A percentile compares a stretch with the other conserved stretches of the same genome.
phyloP scores from a whole-genome alignment of 345 rosid genomes.

The Corymbia maculata region DNA sequence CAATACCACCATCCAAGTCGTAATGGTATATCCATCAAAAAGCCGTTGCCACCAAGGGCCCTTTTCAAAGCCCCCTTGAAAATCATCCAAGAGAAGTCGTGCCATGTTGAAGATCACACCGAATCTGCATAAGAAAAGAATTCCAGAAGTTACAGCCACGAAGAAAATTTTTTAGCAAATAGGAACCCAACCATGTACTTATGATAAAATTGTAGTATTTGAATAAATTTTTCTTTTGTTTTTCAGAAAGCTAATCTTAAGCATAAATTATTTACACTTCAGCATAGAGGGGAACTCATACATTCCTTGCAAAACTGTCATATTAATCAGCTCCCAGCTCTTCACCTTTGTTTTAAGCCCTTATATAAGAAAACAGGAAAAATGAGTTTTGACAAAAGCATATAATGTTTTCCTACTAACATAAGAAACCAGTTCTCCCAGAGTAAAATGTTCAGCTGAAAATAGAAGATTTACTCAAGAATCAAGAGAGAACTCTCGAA shows the following conservation, averaged over 20 bases:
- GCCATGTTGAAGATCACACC: slow-evolving; percentile 84
- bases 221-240: neutral
- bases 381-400: neutral
- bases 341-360: neutral
- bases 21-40: slow-evolving; percentile 63
- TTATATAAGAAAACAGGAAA: neutral
- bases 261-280: neutral
- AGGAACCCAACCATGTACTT: neutral
- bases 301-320: neutral
- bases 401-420: neutral
- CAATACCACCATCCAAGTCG: slow-evolving; percentile 79
- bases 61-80: slow-evolving; percentile 75
- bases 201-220: neutral
- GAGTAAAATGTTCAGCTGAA: neutral
- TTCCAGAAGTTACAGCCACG: neutral
- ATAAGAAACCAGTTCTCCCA: neutral
- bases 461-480: neutral
- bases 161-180: neutral
- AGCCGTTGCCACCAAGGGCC: slow-evolving; percentile 95
- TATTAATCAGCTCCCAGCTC: neutral
- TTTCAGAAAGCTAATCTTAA: neutral
- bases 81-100: slow-evolving; percentile 77
- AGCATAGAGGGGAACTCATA: neutral
- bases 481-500: neutral
- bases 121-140: slow-evolving; percentile 30